Evolutionary conservation across 345 rosid genomes (phyloP), one percentile per base, ranked within the genome.

Genomic region (Camelina laxa): DNA sequence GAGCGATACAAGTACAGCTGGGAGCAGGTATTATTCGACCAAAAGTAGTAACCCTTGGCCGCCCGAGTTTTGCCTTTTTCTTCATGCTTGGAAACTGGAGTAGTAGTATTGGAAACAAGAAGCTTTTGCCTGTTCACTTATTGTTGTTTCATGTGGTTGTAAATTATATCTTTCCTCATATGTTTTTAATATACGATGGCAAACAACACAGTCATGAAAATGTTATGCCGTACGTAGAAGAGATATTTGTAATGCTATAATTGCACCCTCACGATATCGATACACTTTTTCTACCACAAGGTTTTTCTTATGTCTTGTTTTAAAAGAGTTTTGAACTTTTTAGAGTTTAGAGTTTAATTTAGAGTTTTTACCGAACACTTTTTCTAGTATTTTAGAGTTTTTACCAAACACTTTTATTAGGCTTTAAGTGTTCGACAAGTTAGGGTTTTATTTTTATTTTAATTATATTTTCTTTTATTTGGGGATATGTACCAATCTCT

Each of bases 31-130:
- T 48, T 78, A 85, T 69, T 81, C 96, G 1, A 64, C 58, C 61
- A 69, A 88, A 5, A 83, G 58, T 55, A 78, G 82, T 49, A 31
- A 67, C 51, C 14, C 73, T 5, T 27, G 79, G n/a, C 42, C 82
- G 3, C 75, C 85, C 0, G 97, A 95, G 62, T 92, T 95, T 78
- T 89, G 91, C 75, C 88, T 95, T 54, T 86, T 89, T 76, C 91
- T 95, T 14, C 75, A 80, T 73, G 85, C 85, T 53, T 80, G 81
- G 81, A 82, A 82, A 73, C 76, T 70, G 31, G 83, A 82, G 55
- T 76, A 70, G 77, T 35, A 68, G 10, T 49, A 27, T 36, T 22
- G 33, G 7, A 50, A 59, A 74, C 49, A 16, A 39, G 44, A 44
- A 65, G 57, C 65, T 51, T 73, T 64, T 44, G 75, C 42, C 6